Percentiles rank a stretch among this genome's conserved stretches.
Conservation (phyloP, 225 moss, liverwort and hornwort species). For the Asterella californica region DNA sequence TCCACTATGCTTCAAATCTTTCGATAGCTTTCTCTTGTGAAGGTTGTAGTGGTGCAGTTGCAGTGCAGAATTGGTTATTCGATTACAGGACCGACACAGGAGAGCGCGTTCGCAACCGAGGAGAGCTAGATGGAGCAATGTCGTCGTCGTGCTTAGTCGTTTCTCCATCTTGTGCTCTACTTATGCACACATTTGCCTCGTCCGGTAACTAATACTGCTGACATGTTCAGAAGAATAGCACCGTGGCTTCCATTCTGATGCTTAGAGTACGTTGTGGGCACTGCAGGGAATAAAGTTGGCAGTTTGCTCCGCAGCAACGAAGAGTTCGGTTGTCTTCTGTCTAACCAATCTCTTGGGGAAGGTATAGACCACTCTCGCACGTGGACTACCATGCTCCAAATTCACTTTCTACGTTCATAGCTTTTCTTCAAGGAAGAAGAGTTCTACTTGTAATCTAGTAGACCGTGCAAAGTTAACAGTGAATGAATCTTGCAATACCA, state of each 20-base stretch:
- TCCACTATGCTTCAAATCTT: no score
- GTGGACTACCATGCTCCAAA: not conserved
- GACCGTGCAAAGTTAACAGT: not conserved
- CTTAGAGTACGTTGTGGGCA: not conserved
- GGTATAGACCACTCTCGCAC: conserved; percentile 30
- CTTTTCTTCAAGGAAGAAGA: not conserved
- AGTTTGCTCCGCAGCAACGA: conserved; percentile 94
- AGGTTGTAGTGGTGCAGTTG: no score
- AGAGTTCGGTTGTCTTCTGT: conserved; percentile 90
- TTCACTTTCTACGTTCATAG: not conserved
- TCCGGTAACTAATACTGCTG: not conserved
- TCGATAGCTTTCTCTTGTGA: no score
- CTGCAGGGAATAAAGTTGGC: conserved; percentile 83
- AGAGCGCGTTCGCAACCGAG: no score
- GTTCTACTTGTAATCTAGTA: not conserved
- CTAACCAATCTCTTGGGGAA: conserved; percentile 79
- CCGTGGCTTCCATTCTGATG: not conserved
- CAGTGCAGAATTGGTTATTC: no score
- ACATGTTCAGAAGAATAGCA: not conserved
- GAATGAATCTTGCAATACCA: not conserved
- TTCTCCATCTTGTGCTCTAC: not conserved
- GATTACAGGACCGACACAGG: no score
- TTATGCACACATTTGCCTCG: not conserved
- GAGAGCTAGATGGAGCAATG: no score
- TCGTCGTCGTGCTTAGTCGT: no score